These are phyloP conservation scores for Carnegiea gigantea DNA, from an alignment of 179 eudicot species.

Conservation along the genomic window DNA sequence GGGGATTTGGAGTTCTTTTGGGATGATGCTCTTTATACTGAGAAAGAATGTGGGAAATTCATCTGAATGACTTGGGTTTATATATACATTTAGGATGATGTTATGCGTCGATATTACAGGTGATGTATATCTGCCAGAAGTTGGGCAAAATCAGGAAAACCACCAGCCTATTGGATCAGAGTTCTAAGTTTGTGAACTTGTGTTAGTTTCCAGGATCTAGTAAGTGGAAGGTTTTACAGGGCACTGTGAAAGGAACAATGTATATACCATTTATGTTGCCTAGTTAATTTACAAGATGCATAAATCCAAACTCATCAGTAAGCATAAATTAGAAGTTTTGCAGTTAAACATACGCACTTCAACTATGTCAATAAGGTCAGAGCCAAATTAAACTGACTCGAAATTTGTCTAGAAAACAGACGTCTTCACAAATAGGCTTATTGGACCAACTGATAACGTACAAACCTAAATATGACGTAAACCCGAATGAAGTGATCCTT, in stretches of 20 bases:
- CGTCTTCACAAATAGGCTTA: no score
- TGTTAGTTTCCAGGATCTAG: neutral
- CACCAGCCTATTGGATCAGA: neutral
- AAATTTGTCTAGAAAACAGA: no score
- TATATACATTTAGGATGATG: slow-evolving; percentile 3
- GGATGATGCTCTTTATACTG: neutral
- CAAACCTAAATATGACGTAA: no score
- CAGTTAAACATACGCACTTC: neutral
- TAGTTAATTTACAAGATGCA: neutral
- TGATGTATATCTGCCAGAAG: neutral
- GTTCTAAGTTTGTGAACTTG: neutral
- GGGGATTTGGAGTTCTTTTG: neutral
- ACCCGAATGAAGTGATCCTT: no score
- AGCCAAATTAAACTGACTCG: no score
- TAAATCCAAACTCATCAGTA: neutral
- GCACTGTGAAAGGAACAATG: neutral
- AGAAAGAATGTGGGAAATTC: neutral
- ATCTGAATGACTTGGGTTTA: neutral
- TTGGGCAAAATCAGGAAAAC: slow-evolving; percentile 2
- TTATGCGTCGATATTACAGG: neutral
- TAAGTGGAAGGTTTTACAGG: neutral
- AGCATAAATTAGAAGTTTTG: neutral
- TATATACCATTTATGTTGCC: neutral
- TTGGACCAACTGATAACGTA: no score
- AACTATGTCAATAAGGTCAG: no score